Conservation (phyloP, 306 rosid species). For the Begonia peltatifolia region DNA sequence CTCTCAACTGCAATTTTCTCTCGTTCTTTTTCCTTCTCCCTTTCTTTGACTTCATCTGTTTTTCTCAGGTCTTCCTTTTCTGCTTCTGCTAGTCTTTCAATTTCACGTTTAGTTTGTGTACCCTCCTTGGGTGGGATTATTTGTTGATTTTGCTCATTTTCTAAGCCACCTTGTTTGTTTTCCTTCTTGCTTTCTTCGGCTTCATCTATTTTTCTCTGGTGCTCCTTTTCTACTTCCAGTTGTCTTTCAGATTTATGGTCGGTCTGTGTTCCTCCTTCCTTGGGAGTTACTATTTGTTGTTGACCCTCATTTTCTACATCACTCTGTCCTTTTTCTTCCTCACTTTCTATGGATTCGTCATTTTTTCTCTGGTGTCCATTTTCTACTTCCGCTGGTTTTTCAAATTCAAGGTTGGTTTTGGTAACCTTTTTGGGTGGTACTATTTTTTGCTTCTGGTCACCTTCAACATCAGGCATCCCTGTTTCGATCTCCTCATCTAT, state of each 20-base stretch:
- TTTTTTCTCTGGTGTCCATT: slow-evolving; percentile 31
- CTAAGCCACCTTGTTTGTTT: slow-evolving; percentile 1
- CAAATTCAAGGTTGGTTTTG: slow-evolving; percentile 18
- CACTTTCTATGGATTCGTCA: slow-evolving; percentile 2
- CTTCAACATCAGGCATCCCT: slow-evolving; percentile 3
- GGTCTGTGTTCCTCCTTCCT: slow-evolving; percentile 28
- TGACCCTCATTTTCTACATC: slow-evolving; percentile 11
- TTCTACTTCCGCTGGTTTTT: slow-evolving; percentile 32
- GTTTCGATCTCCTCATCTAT: slow-evolving; percentile 1
- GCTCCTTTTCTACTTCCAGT: slow-evolving; percentile 33
- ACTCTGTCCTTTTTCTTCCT: background rate
- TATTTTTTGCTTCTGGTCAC: slow-evolving; percentile 10
- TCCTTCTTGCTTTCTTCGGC: too few species aligned
- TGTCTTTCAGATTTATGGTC: slow-evolving; percentile 20
- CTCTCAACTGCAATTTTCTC: slow-evolving; percentile 77
- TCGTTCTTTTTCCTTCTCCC: slow-evolving; percentile 50
- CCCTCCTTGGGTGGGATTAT: slow-evolving; percentile 18
- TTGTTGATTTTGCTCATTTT: slow-evolving; percentile 13
- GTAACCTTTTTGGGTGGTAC: slow-evolving; percentile 22
- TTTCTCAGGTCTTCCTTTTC: slow-evolving; percentile 35
- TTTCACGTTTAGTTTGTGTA: slow-evolving; percentile 19
- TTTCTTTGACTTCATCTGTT: slow-evolving; percentile 48
- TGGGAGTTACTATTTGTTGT: slow-evolving; percentile 7
- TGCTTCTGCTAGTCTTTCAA: slow-evolving; percentile 26
- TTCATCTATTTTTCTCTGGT: slow-evolving; percentile 26